A percentile compares a stretch with the other conserved stretches of the same genome.
Evolutionary conservation across 1,284 basidiomycete species (phyloP).

Genomic region (Golubevia pallescens): DNA sequence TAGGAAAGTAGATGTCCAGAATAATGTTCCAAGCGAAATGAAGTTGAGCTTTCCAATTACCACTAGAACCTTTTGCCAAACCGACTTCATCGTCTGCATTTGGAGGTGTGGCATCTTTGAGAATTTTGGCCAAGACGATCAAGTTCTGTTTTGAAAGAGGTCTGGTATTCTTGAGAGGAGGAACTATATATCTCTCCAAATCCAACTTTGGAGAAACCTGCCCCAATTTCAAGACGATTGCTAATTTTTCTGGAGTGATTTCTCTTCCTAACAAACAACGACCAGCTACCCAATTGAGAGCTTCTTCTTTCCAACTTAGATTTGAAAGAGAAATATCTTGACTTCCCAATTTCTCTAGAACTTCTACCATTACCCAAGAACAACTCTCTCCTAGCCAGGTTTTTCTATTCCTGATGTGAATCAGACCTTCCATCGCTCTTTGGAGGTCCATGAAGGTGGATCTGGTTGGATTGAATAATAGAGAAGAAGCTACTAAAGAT

Average conservation of each 20-base stretch:
- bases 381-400: slow-evolving; percentile 89
- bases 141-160: slow-evolving; percentile 77
- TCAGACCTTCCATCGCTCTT: slow-evolving; percentile 73
- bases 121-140: slow-evolving; percentile 74
- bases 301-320: slow-evolving; percentile 75
- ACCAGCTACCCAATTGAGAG: slow-evolving; percentile 69
- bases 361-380: slow-evolving; percentile 81
- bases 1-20: slow-evolving; percentile 76
- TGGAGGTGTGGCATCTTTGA: slow-evolving; percentile 74
- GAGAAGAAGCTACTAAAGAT: slow-evolving; percentile 65
- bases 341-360: slow-evolving; percentile 71
- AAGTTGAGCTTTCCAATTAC: slow-evolving; percentile 85
- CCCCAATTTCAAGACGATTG: slow-evolving; percentile 77
- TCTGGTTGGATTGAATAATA: slow-evolving; percentile 76
- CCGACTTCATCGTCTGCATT: slow-evolving; percentile 69
- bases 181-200: slow-evolving; percentile 75
- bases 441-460: slow-evolving; percentile 73
- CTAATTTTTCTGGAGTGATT: slow-evolving; percentile 89
- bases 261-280: slow-evolving; percentile 68
- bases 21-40: slow-evolving; percentile 91
- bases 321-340: slow-evolving; percentile 36
- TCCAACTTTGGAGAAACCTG: slow-evolving; percentile 68
- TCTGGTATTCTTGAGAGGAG: slow-evolving; percentile 77
- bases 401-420: slow-evolving; percentile 79
- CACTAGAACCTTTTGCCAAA: slow-evolving; percentile 65